Evolutionary conservation across 2,329 filamentous ascomycete genomes (phyloP).

Genomic region (Alternaria novae-zelandiae): DNA sequence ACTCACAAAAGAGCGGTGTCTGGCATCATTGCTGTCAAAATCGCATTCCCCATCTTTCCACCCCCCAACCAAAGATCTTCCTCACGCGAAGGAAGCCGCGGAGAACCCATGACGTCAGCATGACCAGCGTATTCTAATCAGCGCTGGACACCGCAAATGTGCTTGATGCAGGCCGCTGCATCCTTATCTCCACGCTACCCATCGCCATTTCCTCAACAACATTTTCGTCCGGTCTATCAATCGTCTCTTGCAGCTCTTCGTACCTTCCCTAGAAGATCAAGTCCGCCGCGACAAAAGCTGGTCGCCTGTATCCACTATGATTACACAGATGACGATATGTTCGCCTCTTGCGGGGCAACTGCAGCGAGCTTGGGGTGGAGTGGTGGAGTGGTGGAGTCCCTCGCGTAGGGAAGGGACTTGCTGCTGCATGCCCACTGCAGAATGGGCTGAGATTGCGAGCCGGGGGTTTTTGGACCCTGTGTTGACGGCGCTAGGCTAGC

Average conservation of each 20-base stretch:
- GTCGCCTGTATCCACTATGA: not conserved
- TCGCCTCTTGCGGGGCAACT: not conserved
- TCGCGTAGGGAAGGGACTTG: not conserved
- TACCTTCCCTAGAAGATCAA: not conserved
- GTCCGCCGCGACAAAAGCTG: not conserved
- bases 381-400: not conserved
- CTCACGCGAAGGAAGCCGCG: not conserved
- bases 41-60: not conserved
- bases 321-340: not conserved
- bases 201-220: not conserved
- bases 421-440: not conserved
- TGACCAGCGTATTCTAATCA: not conserved
- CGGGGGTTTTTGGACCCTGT: not conserved
- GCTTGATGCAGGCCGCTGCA: not conserved
- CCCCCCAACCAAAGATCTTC: not conserved
- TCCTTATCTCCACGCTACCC: not conserved
- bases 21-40: not conserved
- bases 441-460: not conserved
- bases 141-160: not conserved
- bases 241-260: not conserved
- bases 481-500: not conserved
- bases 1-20: not conserved
- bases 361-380: not conserved
- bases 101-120: not conserved
- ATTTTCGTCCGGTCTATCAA: not conserved